Base-by-base conservation (phyloP, 2,329 filamentous ascomycete species). In the Pestalotiopsis sp. region DNA sequence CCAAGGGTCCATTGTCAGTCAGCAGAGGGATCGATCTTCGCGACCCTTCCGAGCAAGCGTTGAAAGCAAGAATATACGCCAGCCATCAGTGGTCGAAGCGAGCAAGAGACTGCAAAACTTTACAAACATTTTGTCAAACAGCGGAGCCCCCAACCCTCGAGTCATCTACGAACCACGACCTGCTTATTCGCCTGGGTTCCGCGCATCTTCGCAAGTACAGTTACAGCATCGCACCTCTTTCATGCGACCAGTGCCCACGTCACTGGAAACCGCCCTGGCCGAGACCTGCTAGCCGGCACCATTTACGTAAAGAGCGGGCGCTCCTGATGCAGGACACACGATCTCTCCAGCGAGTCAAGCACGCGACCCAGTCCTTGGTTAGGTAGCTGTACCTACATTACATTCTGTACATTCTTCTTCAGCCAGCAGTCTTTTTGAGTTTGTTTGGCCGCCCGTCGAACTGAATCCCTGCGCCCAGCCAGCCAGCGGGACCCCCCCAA, bases 241-340 rank as follows among this genome's bases (percentile, higher is more conserved):
- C 38, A 52, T 52, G 52, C n/a, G 41, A 31, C 13, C 31, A 38
- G 58, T 45, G 61, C 39, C 66, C 66, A 63, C 66, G 39, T 63
- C 39, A 58, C 39, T 58, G 66, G 66, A 52, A 39, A 62, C 59
- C 66, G 23, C 57, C 57, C 52, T 67, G 57, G 57, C 38, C 59
- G 65, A 67, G 38, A 67, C 61, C 61, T 45, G 39, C 61, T 64
- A 64, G 61, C 38, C 20, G 27, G 36, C 39, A 52, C 25, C 20
- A 58, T 20, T 67, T 67, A 67, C 66, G 66, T 67, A 67, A 49
- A 63, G 36, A 38, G 20, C 61, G 45, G 59, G 25, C 59, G n/a
- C 39, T 17, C 58, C 58, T 52, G 57, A 58, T 41, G 31, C 57
- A 67, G 57, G 58, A 67, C 66, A 67, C 65, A 62, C 66, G 59